phyloP scores from a whole-genome alignment of 2,329 filamentous ascomycete genomes.

The Capronia americana region DNA sequence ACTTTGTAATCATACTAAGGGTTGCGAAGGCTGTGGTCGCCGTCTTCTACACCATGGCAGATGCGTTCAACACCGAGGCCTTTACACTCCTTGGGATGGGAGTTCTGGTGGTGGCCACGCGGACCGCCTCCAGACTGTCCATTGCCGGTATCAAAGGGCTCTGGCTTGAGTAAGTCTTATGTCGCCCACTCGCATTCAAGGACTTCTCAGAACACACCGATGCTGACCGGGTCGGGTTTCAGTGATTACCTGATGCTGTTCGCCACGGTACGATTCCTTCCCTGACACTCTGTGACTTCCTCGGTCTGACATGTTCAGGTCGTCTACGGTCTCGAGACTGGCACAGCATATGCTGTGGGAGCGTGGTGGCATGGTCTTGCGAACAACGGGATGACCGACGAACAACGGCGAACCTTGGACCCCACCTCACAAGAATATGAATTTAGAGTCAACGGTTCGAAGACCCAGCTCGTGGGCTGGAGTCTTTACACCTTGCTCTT shows the following conservation, averaged over 20 bases:
- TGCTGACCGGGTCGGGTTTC: neutral
- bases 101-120: conserved; percentile 57
- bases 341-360: conserved; percentile 58
- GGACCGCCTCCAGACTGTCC: conserved; percentile 58
- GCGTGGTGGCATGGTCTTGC: conserved; percentile 59
- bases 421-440: conserved; percentile 55
- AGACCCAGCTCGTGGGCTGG: conserved; percentile 62
- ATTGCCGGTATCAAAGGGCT: conserved; percentile 42
- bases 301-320: conserved; percentile 45
- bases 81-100: conserved; percentile 48
- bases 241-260: conserved; percentile 6
- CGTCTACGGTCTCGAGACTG: conserved; percentile 60
- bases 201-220: neutral
- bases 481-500: conserved; percentile 60
- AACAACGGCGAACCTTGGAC: conserved; percentile 55
- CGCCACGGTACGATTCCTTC: neutral
- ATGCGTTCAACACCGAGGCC: neutral
- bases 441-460: conserved; percentile 59
- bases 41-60: neutral
- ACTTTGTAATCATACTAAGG: neutral
- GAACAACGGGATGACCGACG: conserved; percentile 64
- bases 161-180: conserved; percentile 49
- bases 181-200: neutral
- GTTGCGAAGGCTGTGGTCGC: neutral
- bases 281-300: neutral